Percentiles rank a stretch among this genome's conserved stretches.
Conservation (phyloP, 306 rosid genomes). For the Betula pendula region DNA sequence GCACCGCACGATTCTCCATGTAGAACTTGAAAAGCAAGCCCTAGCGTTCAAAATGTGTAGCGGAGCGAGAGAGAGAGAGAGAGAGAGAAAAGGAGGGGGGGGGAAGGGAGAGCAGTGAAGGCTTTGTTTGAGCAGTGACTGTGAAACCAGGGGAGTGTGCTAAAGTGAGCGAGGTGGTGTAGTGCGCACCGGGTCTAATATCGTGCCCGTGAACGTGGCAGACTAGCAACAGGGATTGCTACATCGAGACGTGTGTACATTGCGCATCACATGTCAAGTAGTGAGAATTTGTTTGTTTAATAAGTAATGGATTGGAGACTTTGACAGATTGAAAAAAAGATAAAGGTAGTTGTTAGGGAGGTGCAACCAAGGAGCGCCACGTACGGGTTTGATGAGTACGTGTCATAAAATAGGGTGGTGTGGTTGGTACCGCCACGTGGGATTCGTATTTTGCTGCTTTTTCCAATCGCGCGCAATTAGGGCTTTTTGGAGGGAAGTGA, state of each 20-base stretch:
- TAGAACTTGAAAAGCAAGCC: background rate
- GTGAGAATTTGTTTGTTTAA: no score
- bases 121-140: no score
- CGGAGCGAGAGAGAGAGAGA: no score
- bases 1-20: slow-evolving; percentile 25
- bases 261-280: background rate
- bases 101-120: background rate
- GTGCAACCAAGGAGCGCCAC: background rate
- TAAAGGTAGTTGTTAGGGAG: background rate
- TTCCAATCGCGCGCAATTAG: background rate
- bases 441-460: background rate
- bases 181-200: background rate
- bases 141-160: background rate
- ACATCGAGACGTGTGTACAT: background rate
- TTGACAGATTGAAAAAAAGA: no score
- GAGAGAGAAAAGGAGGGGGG: no score
- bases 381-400: background rate
- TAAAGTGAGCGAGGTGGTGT: background rate
- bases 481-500: background rate
- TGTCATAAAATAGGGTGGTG: background rate
- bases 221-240: background rate
- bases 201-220: slow-evolving; percentile 1
- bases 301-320: no score
- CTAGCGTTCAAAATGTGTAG: background rate
- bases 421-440: background rate